These are phyloP conservation scores for Trichoderma arundinaceum DNA, from an alignment of 2,329 filamentous ascomycete genomes.

Conservation along the genomic window DNA sequence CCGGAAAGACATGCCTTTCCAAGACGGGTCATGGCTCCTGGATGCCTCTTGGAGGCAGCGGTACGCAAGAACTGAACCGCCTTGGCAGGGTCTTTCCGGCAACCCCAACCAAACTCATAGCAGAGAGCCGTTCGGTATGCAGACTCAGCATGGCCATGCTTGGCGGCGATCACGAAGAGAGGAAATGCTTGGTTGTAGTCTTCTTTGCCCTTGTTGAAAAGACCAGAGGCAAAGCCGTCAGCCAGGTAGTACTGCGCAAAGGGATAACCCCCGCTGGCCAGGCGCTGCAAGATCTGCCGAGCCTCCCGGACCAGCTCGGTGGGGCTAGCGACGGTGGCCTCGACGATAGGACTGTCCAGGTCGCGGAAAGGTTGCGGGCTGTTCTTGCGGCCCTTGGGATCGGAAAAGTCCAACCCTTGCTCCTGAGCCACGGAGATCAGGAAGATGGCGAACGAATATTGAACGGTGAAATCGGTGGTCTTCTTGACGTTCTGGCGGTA, in stretches of 20 bases:
- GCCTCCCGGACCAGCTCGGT: constrained; percentile 83
- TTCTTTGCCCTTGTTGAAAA: constrained; percentile 93
- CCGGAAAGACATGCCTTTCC: constrained; percentile 88
- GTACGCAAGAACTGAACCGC: constrained; percentile 92
- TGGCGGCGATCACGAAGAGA: constrained; percentile 89
- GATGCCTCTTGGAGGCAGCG: constrained; percentile 91
- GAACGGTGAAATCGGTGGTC: constrained; percentile 85
- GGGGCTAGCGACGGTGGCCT: constrained; percentile 57
- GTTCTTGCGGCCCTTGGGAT: constrained; percentile 52
- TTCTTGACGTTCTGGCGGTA: constrained; percentile 97
- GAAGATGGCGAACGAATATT: constrained; percentile 96
- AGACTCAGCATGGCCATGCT: constrained; percentile 96
- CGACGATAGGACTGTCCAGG: constrained; percentile 53
- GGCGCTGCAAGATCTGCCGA: constrained; percentile 82
- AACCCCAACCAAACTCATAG: constrained; percentile 99
- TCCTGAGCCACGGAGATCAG: constrained; percentile 89
- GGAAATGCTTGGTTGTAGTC: constrained; percentile 92
- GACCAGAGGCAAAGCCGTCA: constrained; percentile 89
- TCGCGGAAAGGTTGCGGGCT: constrained; percentile 56
- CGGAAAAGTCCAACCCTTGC: constrained; percentile 63
- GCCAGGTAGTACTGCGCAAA: constrained; percentile 98
- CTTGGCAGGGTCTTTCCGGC: constrained; percentile 85
- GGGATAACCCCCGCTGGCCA: constrained; percentile 87
- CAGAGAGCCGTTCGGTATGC: constrained; percentile 91
- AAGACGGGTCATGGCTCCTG: constrained; percentile 90